A percentile compares a stretch with the other conserved stretches of the same genome.
Conservation (phyloP, 352 stramenopile genomes). For the Phytophthora sansomeana region DNA sequence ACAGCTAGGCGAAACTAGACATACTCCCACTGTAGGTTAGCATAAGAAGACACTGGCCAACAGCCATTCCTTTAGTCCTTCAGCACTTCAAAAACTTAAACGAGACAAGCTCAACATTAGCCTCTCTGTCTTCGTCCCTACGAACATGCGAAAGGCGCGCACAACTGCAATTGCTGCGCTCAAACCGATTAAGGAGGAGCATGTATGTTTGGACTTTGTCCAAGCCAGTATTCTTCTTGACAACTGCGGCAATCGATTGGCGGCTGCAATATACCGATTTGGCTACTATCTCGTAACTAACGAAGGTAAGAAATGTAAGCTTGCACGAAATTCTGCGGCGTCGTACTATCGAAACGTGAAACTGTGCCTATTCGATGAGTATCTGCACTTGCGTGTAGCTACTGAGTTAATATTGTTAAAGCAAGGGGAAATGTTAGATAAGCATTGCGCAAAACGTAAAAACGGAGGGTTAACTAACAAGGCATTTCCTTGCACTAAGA, state of each 20-base stretch:
- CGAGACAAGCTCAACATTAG: too few species aligned
- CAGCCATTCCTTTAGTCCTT: too few species aligned
- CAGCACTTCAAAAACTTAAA: too few species aligned
- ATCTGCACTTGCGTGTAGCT: slow-evolving; percentile 3
- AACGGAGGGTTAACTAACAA: slow-evolving; percentile 37
- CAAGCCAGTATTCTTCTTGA: slow-evolving; percentile 5
- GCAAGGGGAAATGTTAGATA: slow-evolving; percentile 13
- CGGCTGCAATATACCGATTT: too few species aligned
- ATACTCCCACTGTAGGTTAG: too few species aligned
- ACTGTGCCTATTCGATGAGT: too few species aligned
- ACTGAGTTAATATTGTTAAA: slow-evolving; percentile 17
- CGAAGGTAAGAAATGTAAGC: slow-evolving; percentile 21
- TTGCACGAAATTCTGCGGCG: slow-evolving; percentile 10
- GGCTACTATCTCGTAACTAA: slow-evolving; percentile 19
- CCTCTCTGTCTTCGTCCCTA: slow-evolving; percentile 13
- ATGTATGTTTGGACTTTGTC: slow-evolving; percentile 6
- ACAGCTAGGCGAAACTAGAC: too few species aligned
- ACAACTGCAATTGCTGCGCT: slow-evolving; percentile 9
- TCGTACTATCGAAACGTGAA: slow-evolving; percentile 19
- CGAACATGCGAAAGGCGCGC: slow-evolving; percentile 17
- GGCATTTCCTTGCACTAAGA: slow-evolving; percentile 39
- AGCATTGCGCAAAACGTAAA: slow-evolving; percentile 30
- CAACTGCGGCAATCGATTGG: slow-evolving; percentile 3
- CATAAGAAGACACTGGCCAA: too few species aligned
- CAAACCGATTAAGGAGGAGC: slow-evolving; percentile 1